Base-by-base conservation (phyloP, 1,284 basidiomycete species). In the Volvariella volvacea region DNA sequence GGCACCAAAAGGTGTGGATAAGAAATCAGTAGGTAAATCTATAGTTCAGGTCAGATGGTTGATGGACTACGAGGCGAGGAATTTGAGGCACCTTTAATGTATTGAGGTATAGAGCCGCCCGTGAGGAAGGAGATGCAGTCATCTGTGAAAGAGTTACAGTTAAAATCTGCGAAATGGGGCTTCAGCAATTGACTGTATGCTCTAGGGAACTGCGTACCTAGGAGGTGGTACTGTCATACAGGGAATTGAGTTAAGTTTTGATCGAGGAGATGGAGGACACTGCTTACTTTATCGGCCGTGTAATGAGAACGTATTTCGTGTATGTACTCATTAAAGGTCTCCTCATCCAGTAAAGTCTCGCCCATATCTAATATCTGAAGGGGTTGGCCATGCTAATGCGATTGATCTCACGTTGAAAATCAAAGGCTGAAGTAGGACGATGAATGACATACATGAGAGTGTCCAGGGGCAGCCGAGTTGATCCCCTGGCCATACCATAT, bases 401-500 rank as follows among this genome's bases (percentile, higher is more conserved):
- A 25, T n/a, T 37, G 3, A 19, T 3, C 4, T 22, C 9, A n/a
- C 22, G 46, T 12, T 14, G 4, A 17, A 57, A 25, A 37, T 14
- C 50, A n/a, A 28, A 49, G n/a, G 19, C 34, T n/a, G n/a, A 36
- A 15, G 34, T n/a, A n/a, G n/a, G n/a, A n/a, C n/a, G n/a, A n/a
- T n/a, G n/a, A n/a, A n/a, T 12, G 41, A 68, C 81, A 48, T 58
- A 88, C 88, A 68, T 91, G 88, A 4, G 90, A 90, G 52, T 68
- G 70, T 10, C 90, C 90, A 0, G 91, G 91, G 3, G 52, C 50
- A 0, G 80, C 74, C 20, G 71, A 70, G 53, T 56, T 65, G 45
- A 96, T 91, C 4, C 92, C 93, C 55, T 83, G 88, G 1, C 92
- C 92, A 59, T 92, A 96, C 56, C 89, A 94, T 40, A 90, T 71